These are phyloP conservation scores for Aureobasidium sp. DNA, from an alignment of 2,329 filamentous ascomycete species.

Conservation along the genomic window DNA sequence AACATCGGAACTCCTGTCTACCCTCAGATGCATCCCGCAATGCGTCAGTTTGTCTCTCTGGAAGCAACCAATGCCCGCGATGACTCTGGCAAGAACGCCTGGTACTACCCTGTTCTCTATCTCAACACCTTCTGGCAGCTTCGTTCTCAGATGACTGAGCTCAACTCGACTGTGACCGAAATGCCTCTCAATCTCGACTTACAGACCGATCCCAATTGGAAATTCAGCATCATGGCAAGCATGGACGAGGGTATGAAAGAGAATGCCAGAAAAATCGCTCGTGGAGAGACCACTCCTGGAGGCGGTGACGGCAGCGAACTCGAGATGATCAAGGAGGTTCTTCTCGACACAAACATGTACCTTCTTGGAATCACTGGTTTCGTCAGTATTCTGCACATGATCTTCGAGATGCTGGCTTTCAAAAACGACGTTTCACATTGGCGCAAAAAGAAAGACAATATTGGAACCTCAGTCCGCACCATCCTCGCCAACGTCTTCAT, in stretches of 20 bases:
- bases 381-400: constrained; percentile 82
- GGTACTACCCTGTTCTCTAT: constrained; percentile 88
- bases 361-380: constrained; percentile 77
- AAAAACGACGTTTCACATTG: constrained; percentile 96
- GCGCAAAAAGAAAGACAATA: constrained; percentile 99
- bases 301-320: constrained; percentile 88
- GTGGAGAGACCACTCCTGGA: constrained; percentile 62
- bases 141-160: constrained; percentile 77
- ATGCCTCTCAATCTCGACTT: constrained; percentile 79
- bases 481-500: constrained; percentile 98
- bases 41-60: constrained; percentile 70
- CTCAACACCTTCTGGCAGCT: constrained; percentile 98
- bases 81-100: constrained; percentile 75
- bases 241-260: constrained; percentile 86
- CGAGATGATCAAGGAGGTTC: constrained; percentile 93
- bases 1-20: constrained; percentile 66
- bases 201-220: constrained; percentile 76
- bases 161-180: constrained; percentile 82
- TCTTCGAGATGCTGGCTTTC: constrained; percentile 94
- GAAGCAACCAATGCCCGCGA: constrained; percentile 79
- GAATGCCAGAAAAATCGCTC: constrained; percentile 68
- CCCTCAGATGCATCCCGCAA: constrained; percentile 60
- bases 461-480: constrained; percentile 90
- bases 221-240: constrained; percentile 77
- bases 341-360: constrained; percentile 90